These are phyloP conservation scores for Aspergillus puulaauensis DNA, from an alignment of 2,329 filamentous ascomycete species.

Conservation along the genomic window DNA sequence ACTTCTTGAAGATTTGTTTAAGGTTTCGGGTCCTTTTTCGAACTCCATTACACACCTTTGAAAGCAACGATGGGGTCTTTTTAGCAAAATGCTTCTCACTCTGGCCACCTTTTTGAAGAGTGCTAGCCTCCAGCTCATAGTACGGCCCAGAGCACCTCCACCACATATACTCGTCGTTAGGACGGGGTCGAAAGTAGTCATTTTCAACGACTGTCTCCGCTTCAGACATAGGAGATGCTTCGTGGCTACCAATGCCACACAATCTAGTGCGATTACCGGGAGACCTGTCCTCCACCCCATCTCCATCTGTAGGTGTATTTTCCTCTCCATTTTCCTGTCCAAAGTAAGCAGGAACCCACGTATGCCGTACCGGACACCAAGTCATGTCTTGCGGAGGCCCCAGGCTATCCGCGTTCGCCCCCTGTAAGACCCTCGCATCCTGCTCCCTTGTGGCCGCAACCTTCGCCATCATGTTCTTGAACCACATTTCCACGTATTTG, in stretches of 20 bases:
- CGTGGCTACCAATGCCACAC: not conserved
- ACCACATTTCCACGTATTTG: slow-evolving; percentile 15
- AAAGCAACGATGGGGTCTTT: slow-evolving; percentile 16
- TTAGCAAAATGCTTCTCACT: slow-evolving; percentile 2
- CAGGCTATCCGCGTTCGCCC: not conserved
- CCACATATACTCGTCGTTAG: not conserved
- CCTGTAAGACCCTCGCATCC: not conserved
- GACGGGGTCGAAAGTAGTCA: not conserved
- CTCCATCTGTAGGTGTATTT: not conserved
- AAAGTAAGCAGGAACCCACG: not conserved
- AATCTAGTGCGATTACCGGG: not conserved
- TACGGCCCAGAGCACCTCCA: slow-evolving; percentile 2
- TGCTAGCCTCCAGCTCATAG: not conserved
- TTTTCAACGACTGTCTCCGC: not conserved
- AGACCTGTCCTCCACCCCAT: not conserved
- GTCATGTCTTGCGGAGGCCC: not conserved
- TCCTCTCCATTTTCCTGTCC: not conserved
- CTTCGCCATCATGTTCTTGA: slow-evolving; percentile 15
- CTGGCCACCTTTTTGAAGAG: not conserved
- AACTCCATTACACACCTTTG: slow-evolving; percentile 14
- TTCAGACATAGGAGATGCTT: not conserved
- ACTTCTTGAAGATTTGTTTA: slow-evolving; percentile 21
- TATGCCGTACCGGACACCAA: slow-evolving; percentile 1
- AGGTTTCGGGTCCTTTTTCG: slow-evolving; percentile 18
- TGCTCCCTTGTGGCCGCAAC: slow-evolving; percentile 6